Evolutionary conservation across 768 basidiomycete genomes (phyloP).

Genomic region (Mycena metata): DNA sequence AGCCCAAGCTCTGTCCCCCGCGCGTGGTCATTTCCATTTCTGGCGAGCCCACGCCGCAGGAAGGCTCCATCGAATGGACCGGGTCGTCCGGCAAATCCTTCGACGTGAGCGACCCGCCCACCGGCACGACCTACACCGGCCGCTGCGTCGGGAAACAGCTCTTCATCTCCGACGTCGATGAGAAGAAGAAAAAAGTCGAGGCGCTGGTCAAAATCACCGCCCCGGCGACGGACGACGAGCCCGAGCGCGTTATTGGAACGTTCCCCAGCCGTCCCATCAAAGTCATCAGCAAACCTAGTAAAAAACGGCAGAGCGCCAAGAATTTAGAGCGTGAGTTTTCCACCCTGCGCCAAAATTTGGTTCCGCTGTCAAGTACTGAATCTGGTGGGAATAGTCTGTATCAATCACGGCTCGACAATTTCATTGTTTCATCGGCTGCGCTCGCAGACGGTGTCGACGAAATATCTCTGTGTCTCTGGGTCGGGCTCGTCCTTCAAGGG

Average conservation of each 20-base stretch:
- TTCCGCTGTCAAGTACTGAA: constrained; percentile 32
- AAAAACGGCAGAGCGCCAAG: constrained; percentile 95
- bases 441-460: constrained; percentile 95
- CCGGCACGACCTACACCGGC: constrained; percentile 90
- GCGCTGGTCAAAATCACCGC: constrained; percentile 92
- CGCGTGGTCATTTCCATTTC: constrained; percentile 91
- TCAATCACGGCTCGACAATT: constrained; percentile 95
- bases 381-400: constrained; percentile 73
- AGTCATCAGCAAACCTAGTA: constrained; percentile 98
- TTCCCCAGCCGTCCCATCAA: constrained; percentile 97
- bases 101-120: constrained; percentile 82
- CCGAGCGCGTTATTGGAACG: constrained; percentile 86
- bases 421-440: constrained; percentile 96
- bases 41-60: constrained; percentile 89
- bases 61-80: constrained; percentile 91
- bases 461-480: constrained; percentile 96
- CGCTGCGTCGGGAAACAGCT: constrained; percentile 95
- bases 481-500: constrained; percentile 93
- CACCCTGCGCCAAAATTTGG: constrained; percentile 17
- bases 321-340: constrained; percentile 85
- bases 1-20: constrained; percentile 81
- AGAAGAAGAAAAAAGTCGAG: constrained; percentile 96
- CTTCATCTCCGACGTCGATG: constrained; percentile 94
- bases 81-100: constrained; percentile 86
- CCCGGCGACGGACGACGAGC: constrained; percentile 82